phyloP scores from a whole-genome alignment of 495 filamentous ascomycete species.

The Penicillium dipodomyicola region DNA sequence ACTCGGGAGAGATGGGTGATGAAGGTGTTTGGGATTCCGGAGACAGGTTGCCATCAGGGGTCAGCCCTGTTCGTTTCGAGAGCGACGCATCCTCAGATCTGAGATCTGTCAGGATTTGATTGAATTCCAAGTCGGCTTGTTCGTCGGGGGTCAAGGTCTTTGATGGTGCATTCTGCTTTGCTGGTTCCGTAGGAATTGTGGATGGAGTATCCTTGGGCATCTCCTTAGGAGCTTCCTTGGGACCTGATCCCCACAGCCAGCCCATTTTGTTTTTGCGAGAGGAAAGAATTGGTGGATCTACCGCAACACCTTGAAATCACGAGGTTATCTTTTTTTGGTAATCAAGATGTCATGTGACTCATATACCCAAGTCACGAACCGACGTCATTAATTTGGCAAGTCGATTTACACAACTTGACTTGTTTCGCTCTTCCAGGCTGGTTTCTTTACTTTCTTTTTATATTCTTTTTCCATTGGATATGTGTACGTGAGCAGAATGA shows the following conservation, averaged over 20 bases:
- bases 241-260: conserved; percentile 48
- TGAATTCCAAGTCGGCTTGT: conserved; percentile 60
- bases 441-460: background rate
- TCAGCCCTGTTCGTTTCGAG: conserved; percentile 16
- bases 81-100: conserved; percentile 34
- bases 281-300: background rate
- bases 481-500: conserved; percentile 17
- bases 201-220: conserved; percentile 16
- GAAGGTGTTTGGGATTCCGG: conserved; percentile 20
- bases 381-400: conserved; percentile 15
- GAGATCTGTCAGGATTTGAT: conserved; percentile 55
- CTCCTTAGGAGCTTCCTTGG: conserved; percentile 29
- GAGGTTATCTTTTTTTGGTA: conserved; percentile 8
- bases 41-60: conserved; percentile 16
- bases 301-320: conserved; percentile 1
- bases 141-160: conserved; percentile 53
- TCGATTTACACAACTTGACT: conserved; percentile 6
- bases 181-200: conserved; percentile 17
- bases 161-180: conserved; percentile 26
- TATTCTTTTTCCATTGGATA: background rate
- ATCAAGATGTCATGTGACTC: conserved; percentile 9
- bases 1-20: conserved; percentile 53
- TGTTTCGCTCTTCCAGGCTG: conserved; percentile 2
- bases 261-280: conserved; percentile 38
- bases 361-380: conserved; percentile 4